Evolutionary conservation across 108 stramenopile species (phyloP), one percentile per base, ranked within the genome.

Genomic region (Poteriospumella lacustris): DNA sequence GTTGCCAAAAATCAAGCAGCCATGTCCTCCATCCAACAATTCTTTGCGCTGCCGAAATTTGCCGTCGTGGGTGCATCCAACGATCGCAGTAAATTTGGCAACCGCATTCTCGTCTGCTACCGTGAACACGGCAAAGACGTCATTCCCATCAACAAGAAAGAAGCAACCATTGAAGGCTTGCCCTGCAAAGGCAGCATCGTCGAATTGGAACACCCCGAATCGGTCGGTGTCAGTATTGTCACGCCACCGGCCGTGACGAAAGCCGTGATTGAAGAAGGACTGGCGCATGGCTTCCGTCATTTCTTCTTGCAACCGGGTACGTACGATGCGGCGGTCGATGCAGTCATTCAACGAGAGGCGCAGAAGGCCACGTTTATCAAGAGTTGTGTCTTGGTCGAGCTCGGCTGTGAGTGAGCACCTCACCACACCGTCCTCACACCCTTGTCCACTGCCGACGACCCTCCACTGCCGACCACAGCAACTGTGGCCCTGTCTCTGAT

Each of bases 351-450:
- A 31, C n/a, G n/a, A n/a, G n/a, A n/a, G n/a, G 60, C 15, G 28
- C 3, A 5, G 3, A 64, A 64, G 31, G 29, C 5, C 9, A 64
- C 15, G 28, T 3, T 64, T 24, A 64, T 64, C 36, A 34, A 52
- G 9, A 52, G 60, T 31, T 64, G 60, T 64, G 60, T 64, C 29
- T 64, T 64, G 60, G 60, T 64, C 5, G 60, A 64, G 60, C 60
- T 64, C 3, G 24, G 24, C 9, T 12, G 28, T 34, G 31, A 64
- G 15, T 26, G 36, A 34, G 12, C 60, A 15, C 47, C 9, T 52
- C 47, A 52, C 47, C n/a, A n/a, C n/a, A n/a, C n/a, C n/a, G n/a
- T n/a, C n/a, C n/a, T n/a, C n/a, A n/a, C n/a, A n/a, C n/a, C n/a
- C n/a, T n/a, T n/a, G n/a, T n/a, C n/a, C n/a, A n/a, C n/a, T n/a